These are phyloP conservation scores for Thermochaetoides thermophila DNA, from an alignment of 495 filamentous ascomycete genomes.

Conservation along the genomic window DNA sequence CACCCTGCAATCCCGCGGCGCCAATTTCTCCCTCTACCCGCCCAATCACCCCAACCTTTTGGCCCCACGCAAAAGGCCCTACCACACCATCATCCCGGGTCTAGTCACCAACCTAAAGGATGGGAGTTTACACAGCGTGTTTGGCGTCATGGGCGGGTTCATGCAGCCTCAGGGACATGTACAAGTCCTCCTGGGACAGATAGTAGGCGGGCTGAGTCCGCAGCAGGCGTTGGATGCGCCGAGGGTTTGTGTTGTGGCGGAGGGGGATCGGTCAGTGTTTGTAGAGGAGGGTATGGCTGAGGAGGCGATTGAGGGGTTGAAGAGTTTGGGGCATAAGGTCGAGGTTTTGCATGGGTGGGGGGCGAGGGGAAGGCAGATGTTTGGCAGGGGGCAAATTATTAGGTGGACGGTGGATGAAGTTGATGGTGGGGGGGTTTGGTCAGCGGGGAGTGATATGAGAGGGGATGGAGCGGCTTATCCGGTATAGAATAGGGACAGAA, in stretches of 20 bases:
- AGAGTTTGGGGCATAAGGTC: slow-evolving; percentile 56
- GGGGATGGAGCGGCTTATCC: slow-evolving; percentile 79
- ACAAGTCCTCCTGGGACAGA: slow-evolving; percentile 82
- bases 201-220: slow-evolving; percentile 68
- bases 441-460: slow-evolving; percentile 73
- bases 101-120: slow-evolving; percentile 67
- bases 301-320: slow-evolving; percentile 49
- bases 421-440: slow-evolving; percentile 56
- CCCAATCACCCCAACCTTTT: slow-evolving; percentile 59
- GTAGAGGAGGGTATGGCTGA: slow-evolving; percentile 75
- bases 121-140: slow-evolving; percentile 61
- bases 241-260: slow-evolving; percentile 45
- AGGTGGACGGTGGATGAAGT: slow-evolving; percentile 49
- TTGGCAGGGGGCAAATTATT: slow-evolving; percentile 87
- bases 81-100: slow-evolving; percentile 95
- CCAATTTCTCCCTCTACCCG: slow-evolving; percentile 54
- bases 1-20: slow-evolving; percentile 87
- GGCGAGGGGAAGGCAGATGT: slow-evolving; percentile 53
- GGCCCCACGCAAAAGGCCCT: slow-evolving; percentile 75
- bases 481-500: slow-evolving; percentile 14
- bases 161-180: slow-evolving; percentile 99
- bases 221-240: slow-evolving; percentile 88
- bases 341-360: slow-evolving; percentile 50
- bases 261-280: slow-evolving; percentile 37
- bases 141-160: slow-evolving; percentile 95